A percentile compares a stretch with the other conserved stretches of the same genome.
Conservation (phyloP, 257 asterid genomes). For the Lithospermum erythrorhizon region DNA sequence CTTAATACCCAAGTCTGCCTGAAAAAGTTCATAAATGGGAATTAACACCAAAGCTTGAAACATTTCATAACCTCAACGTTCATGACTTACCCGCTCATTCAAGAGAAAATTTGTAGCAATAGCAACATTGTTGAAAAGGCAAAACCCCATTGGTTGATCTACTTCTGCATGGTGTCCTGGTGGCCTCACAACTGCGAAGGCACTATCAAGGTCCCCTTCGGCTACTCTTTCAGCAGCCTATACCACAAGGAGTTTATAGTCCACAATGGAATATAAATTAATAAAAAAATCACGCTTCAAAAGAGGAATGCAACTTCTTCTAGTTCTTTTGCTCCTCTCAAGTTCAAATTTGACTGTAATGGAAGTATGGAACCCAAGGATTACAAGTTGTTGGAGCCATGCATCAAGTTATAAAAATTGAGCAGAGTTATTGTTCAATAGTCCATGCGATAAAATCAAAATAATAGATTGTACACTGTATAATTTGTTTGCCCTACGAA, state of each 20-base stretch:
- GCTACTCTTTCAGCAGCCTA: conserved; percentile 90
- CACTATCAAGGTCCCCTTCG: conserved; percentile 69
- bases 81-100: conserved; percentile 63
- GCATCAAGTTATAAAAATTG: background rate
- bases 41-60: conserved; percentile 4
- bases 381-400: background rate
- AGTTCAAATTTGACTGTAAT: no score
- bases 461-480: background rate
- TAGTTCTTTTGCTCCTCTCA: no score
- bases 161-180: conserved; percentile 98
- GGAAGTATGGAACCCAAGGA: background rate
- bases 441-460: background rate
- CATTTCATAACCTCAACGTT: background rate
- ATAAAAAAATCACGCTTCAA: background rate
- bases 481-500: background rate
- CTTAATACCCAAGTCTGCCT: conserved; percentile 69
- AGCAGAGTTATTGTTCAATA: background rate
- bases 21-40: conserved; percentile 16
- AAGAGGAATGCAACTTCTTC: background rate
- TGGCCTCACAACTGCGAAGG: conserved; percentile 89
- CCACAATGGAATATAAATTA: background rate
- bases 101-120: conserved; percentile 67
- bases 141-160: conserved; percentile 89
- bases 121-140: conserved; percentile 84
- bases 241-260: background rate